phyloP scores from a whole-genome alignment of 192 early-diverging fungal species.

The Phlyctochytrium bullatum region DNA sequence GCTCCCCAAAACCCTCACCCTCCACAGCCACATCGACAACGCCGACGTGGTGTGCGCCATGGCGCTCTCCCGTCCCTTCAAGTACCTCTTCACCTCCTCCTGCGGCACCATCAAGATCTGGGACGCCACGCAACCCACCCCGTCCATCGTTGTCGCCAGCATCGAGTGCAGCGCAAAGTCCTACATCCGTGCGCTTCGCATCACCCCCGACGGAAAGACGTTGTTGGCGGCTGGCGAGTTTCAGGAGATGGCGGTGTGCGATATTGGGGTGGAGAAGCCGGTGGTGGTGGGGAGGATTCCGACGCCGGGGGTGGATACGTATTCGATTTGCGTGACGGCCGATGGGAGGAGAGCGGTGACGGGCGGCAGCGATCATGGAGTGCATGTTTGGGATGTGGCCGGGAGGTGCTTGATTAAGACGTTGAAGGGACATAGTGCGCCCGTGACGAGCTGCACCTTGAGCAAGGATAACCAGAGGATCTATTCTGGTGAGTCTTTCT shows the following conservation, averaged over 20 bases:
- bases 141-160: constrained; percentile 13
- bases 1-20: constrained; percentile 7
- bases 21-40: constrained; percentile 8
- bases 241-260: constrained; percentile 19
- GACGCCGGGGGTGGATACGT: constrained; percentile 12
- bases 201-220: constrained; percentile 22
- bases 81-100: constrained; percentile 21
- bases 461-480: constrained; percentile 15
- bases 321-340: constrained; percentile 12
- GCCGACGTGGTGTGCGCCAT: constrained; percentile 23
- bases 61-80: constrained; percentile 20
- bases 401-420: constrained; percentile 2
- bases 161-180: constrained; percentile 16
- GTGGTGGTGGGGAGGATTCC: constrained; percentile 15
- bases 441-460: constrained; percentile 20
- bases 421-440: constrained; percentile 15
- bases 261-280: constrained; percentile 18
- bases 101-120: constrained; percentile 20
- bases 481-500: constrained; percentile 9
- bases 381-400: constrained; percentile 20
- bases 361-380: constrained; percentile 11
- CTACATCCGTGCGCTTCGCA: constrained; percentile 14
- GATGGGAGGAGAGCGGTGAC: constrained; percentile 2
- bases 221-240: constrained; percentile 20
- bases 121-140: constrained; percentile 4